Evolutionary conservation across 768 basidiomycete species (phyloP), one percentile per base, ranked within the genome.

Genomic region (Tylopilus sp.): DNA sequence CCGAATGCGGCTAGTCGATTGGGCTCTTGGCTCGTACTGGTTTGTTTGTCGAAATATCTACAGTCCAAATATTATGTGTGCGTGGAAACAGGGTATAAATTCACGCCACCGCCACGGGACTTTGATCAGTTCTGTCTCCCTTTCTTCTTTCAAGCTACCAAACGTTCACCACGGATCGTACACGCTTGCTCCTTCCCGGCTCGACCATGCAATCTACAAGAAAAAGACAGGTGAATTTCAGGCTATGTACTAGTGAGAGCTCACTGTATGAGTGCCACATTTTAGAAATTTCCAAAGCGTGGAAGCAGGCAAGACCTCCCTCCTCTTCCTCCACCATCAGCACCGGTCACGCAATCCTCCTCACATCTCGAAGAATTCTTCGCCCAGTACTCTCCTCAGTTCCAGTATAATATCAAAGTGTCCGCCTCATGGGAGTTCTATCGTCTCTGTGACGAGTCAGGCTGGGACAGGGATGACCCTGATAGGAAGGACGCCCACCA

Each of bases 381-480:
- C 12, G 40, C 21, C 20, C 23, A 40, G n/a, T 44, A 17, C 18
- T 47, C 58, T 0, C 35, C 45, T 3, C 1, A 1, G 1, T 59
- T 52, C 28, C 15, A 50, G 6, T 52, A 59, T 9, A 20, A 60
- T 10, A 0, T 40, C 15, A 56, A 44, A 0, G 2, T 18, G 9
- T 59, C 58, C 0, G 58, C 58, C 0, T 50, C 58, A 11, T 28
- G 15, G 18, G 58, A 60, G 7, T 59, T 59, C 3, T 52, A 56
- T 23, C 58, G 58, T 21, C 41, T 59, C 2, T 61, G 60, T 30
- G n/a, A 59, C 25, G 12, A 48, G 6, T 23, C 4, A 0, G 46
- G 36, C 10, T 62, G 60, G 60, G 44, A 38, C 17, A 46, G 54
- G 33, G 9, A 25, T 3, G 13, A 25, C 22, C 41, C n/a, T 1